Evolutionary conservation across 2,329 filamentous ascomycete species (phyloP), one percentile per base, ranked within the genome.

Genomic region (Colletotrichum orbiculare): DNA sequence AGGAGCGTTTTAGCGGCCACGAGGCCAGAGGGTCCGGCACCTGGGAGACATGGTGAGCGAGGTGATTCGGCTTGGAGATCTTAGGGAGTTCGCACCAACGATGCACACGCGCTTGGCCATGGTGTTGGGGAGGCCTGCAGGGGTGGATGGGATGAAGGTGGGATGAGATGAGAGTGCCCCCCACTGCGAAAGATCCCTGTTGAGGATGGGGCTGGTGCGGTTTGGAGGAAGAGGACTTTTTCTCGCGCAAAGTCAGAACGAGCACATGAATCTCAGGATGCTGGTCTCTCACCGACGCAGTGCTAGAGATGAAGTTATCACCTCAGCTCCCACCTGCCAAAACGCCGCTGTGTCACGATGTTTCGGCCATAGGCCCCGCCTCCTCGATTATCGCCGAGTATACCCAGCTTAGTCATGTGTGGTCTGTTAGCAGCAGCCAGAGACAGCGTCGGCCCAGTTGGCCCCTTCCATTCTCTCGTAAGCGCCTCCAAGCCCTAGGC

Each of bases 1-100:
- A 93, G 82, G 35, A 96, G 81, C 0, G 89, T 91, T 78, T 95
- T 96, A 69, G 89, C 89, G 9, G 88, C 87, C 13, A 89, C 87
- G 25, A 92, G 83, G 41, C 89, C 90, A 1, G 89, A 88, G 10
- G 89, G 90, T 2, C 89, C 90, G 58, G 88, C 89, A 55, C 90
- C 89, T 91, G 25, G 17, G 33, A 9, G 42, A 1, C 10, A 9
- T 5, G n/a, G 15, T 25, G 3, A 45, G 3, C 8, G 33, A 41
- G 35, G 15, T 43, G 38, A 9, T 41, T 17, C 15, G 8, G 17
- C 17, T 11, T 17, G 2, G 12, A 15, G 41, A 35, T 35, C 43
- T 25, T 17, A 35, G 33, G n/a, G 41, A 43, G 9, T 13, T 69
- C 74, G 68, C 64, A 79, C 79, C 79, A 59, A 81, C 71, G 59